These are phyloP conservation scores for Citeromyces nyonsensis DNA, from an alignment of 805 yeast genomes.

Conservation along the genomic window DNA sequence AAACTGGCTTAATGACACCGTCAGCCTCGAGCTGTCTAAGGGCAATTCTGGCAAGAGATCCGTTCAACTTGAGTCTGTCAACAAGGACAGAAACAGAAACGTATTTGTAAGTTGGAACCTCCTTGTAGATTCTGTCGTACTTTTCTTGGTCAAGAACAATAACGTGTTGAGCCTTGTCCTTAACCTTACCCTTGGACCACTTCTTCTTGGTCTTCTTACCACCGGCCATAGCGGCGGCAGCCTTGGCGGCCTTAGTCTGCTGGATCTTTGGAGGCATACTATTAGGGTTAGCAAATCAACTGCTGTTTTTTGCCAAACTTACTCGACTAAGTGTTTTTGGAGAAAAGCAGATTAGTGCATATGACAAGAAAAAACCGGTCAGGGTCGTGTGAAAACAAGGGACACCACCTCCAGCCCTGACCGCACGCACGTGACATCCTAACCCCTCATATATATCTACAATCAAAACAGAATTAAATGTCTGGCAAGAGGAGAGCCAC, in stretches of 20 bases:
- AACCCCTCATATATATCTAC: neutral
- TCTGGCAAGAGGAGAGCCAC: slow-evolving; percentile 53
- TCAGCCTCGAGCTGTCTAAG: slow-evolving; percentile 88
- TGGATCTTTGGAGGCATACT: slow-evolving; percentile 98
- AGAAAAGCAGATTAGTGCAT: neutral
- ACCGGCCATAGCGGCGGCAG: slow-evolving; percentile 99
- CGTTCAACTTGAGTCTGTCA: slow-evolving; percentile 98
- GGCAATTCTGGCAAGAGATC: slow-evolving; percentile 98
- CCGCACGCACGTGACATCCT: slow-evolving; percentile 1
- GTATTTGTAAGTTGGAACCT: slow-evolving; percentile 97
- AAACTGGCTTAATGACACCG: slow-evolving; percentile 89
- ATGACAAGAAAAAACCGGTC: neutral
- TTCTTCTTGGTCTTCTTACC: slow-evolving; percentile 99
- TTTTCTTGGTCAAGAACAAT: slow-evolving; percentile 95
- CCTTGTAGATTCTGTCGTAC: slow-evolving; percentile 98
- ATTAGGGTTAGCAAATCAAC: slow-evolving; percentile 8
- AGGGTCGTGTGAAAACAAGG: neutral
- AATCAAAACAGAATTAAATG: slow-evolving; percentile 16
- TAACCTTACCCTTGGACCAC: slow-evolving; percentile 99
- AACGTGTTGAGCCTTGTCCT: slow-evolving; percentile 99
- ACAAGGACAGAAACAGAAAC: slow-evolving; percentile 96
- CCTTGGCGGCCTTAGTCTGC: slow-evolving; percentile 98
- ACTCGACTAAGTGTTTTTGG: neutral
- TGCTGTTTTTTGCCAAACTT: neutral
- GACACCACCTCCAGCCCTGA: slow-evolving; percentile 1